Conservation (phyloP, 768 basidiomycete species). For the Podaxis sp. region DNA sequence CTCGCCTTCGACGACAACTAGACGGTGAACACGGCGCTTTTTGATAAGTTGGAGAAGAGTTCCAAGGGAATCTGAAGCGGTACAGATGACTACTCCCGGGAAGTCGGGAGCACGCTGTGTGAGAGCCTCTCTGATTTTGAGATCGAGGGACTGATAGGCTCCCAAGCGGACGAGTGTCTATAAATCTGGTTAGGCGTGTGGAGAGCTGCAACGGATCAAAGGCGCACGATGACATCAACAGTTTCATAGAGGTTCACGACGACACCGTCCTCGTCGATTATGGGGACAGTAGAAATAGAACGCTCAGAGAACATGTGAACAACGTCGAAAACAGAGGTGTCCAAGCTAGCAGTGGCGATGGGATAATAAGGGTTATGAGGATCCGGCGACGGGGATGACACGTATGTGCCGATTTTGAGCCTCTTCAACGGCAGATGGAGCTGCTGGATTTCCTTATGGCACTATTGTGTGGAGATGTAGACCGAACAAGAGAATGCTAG, state of each 20-base stretch:
- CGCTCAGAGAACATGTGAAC: constrained; percentile 98
- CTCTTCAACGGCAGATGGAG: constrained; percentile 77
- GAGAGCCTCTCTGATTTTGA: constrained; percentile 90
- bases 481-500: constrained; percentile 6
- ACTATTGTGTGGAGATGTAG: constrained; percentile 40
- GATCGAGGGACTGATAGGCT: constrained; percentile 92
- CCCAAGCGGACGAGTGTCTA: constrained; percentile 94
- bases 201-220: background rate
- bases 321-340: constrained; percentile 94
- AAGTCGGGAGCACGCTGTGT: constrained; percentile 92
- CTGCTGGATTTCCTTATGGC: constrained; percentile 76
- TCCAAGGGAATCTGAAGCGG: constrained; percentile 85
- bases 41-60: constrained; percentile 89
- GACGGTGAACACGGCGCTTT: constrained; percentile 87
- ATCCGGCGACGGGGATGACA: constrained; percentile 48
- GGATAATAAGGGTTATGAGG: constrained; percentile 76
- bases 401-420: constrained; percentile 93
- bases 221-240: constrained; percentile 93
- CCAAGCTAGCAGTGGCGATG: constrained; percentile 85
- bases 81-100: constrained; percentile 95
- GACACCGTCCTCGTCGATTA: constrained; percentile 86
- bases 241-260: constrained; percentile 98
- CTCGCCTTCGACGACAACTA: constrained; percentile 94
- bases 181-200: constrained; percentile 9
- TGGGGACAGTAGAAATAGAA: constrained; percentile 95